Percentiles rank a stretch among this genome's conserved stretches.
Evolutionary conservation across 2,329 filamentous ascomycete species (phyloP).

Genomic region (Hymenoscyphus fructigenus): DNA sequence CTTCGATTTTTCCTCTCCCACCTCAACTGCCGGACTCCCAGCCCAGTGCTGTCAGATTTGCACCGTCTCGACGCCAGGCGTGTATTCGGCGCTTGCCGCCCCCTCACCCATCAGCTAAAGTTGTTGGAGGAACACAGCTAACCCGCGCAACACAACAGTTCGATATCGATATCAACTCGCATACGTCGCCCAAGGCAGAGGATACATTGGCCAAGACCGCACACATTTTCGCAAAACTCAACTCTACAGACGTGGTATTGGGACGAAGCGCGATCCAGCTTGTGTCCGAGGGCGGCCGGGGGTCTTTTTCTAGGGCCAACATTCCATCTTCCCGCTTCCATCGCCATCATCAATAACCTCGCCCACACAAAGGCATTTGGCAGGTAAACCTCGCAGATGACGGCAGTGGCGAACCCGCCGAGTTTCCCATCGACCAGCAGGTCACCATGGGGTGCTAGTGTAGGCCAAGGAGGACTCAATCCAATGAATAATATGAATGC

Average conservation of each 20-base stretch:
- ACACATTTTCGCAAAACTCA: not conserved
- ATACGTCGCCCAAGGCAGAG: slow-evolving; percentile 1
- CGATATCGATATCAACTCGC: slow-evolving; percentile 11
- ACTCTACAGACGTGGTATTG: slow-evolving; percentile 9
- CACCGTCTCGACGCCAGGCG: slow-evolving; percentile 4
- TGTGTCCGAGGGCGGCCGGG: slow-evolving; percentile 24
- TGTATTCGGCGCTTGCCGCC: slow-evolving; percentile 13
- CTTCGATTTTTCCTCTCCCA: not conserved
- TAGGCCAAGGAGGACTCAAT: slow-evolving; percentile 53
- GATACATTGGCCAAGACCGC: not conserved
- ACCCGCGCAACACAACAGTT: slow-evolving; percentile 19
- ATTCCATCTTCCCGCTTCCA: slow-evolving; percentile 22
- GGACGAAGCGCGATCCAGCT: slow-evolving; percentile 21
- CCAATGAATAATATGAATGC: slow-evolving; percentile 44
- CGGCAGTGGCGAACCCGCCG: slow-evolving; percentile 65
- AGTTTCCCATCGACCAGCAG: slow-evolving; percentile 63
- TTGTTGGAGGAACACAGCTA: slow-evolving; percentile 7
- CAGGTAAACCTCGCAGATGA: slow-evolving; percentile 48
- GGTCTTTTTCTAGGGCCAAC: slow-evolving; percentile 10
- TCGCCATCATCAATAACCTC: slow-evolving; percentile 14
- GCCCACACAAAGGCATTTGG: slow-evolving; percentile 9
- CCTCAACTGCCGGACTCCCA: not conserved
- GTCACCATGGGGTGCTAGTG: slow-evolving; percentile 65
- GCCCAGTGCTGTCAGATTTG: not conserved
- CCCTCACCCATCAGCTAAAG: slow-evolving; percentile 13